A percentile compares a stretch with the other conserved stretches of the same genome.
These are phyloP conservation scores for Cyberlindnera bimundalis DNA, from an alignment of 805 yeast species.

Conservation along the genomic window DNA sequence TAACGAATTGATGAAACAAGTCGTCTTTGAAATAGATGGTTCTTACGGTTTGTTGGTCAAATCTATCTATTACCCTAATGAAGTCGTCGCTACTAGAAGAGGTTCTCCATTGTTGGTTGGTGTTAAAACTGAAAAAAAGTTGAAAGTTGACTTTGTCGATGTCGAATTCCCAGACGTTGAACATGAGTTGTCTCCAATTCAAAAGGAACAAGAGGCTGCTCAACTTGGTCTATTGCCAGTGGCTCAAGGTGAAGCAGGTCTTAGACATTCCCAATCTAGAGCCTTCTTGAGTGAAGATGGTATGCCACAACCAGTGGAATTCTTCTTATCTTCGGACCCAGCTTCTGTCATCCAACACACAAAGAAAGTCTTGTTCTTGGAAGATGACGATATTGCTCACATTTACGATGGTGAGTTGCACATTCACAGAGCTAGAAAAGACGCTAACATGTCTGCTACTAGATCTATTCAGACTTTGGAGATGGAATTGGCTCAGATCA, in stretches of 20 bases:
- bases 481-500: slow-evolving; percentile 94
- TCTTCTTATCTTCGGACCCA: slow-evolving; percentile 94
- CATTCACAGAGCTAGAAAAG: slow-evolving; percentile 91
- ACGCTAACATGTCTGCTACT: slow-evolving; percentile 84
- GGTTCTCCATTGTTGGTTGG: slow-evolving; percentile 98
- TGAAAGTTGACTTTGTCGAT: slow-evolving; percentile 97
- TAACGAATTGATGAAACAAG: slow-evolving; percentile 89
- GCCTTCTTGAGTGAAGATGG: slow-evolving; percentile 96
- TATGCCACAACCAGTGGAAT: slow-evolving; percentile 89
- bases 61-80: slow-evolving; percentile 91
- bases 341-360: slow-evolving; percentile 96
- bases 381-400: slow-evolving; percentile 98
- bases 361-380: slow-evolving; percentile 91
- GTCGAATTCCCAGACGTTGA: slow-evolving; percentile 79
- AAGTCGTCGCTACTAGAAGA: slow-evolving; percentile 93
- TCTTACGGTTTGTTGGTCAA: slow-evolving; percentile 95
- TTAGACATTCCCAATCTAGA: slow-evolving; percentile 91
- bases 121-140: slow-evolving; percentile 91
- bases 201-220: slow-evolving; percentile 22
- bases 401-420: slow-evolving; percentile 97
- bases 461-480: slow-evolving; percentile 96
- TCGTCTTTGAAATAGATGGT: slow-evolving; percentile 90
- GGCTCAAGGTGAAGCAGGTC: slow-evolving; percentile 49
- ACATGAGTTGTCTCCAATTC: slow-evolving; percentile 24
- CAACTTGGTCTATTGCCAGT: slow-evolving; percentile 45